Evolutionary conservation across 495 filamentous ascomycete genomes (phyloP), one percentile per base, ranked within the genome.

Genomic region (Hypoxylon perforatum): DNA sequence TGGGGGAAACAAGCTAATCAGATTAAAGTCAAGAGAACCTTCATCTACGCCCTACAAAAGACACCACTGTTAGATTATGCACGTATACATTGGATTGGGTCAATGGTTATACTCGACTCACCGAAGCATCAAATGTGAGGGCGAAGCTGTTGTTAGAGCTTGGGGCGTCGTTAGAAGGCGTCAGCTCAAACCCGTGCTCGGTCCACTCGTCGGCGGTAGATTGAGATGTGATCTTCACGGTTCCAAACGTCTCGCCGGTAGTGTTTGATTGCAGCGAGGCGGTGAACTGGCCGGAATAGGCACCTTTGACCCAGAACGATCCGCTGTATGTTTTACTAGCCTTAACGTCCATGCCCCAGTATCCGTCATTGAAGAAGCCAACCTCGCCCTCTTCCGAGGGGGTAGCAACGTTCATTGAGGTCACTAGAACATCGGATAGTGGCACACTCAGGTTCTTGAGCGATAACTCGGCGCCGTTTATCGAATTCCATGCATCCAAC

Each of bases 121-220:
- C 73, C 8, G 79, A 71, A 1, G 79, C 76, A 63, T 90, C 80
- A 58, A 89, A 86, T 4, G 85, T 85, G 30, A 91, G 63, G 2
- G 81, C 81, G 69, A 89, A 89, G 33, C 87, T 88, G 65, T 91
- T 92, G 35, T 91, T 87, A 44, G 81, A 82, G 71, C 85, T 85
- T 4, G 83, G 76, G 8, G 88, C 85, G 22, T 73, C 67, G 50
- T 71, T 57, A 19, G 21, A 44, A 45, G 85, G 75, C 12, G 73
- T 73, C 2, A 84, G 76, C 61, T 75, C 64, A 70, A 80, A 86
- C n/a, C 76, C 65, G 55, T 83, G 80, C 71, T 86, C 79, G 8
- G 70, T 79, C 81, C 85, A 88, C 2, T 74, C 69, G 28, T 63
- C 67, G 0, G 58, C 65, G 15, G 54, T 77, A 19, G 78, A 76